Evolutionary conservation across 441 rosid genomes (phyloP), one percentile per base, ranked within the genome.

Genomic region (Flueggea neowawraea): DNA sequence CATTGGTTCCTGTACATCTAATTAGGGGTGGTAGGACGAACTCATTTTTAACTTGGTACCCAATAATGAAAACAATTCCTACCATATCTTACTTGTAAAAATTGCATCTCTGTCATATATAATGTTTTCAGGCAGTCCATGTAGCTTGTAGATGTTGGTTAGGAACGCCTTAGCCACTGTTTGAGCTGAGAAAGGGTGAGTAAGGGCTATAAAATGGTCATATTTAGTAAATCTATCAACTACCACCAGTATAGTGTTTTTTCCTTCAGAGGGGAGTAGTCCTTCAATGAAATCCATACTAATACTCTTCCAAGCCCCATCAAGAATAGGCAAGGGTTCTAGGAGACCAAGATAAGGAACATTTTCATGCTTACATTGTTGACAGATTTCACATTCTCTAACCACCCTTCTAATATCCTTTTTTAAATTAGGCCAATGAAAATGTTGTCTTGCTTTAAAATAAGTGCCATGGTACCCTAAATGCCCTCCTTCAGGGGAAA

Each of bases 201-300:
- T 6, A 1, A 56, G 10, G 36, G 44, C 10, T 6, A 56, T 3
- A 33, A 56, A 31, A 33, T 56, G 59, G 9, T 11, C 59, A 10
- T 56, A 56, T 15, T 56, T 56, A 10, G 44, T 10, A 6, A 56
- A 31, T 6, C 5, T 12, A 16, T 56, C 59, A 4, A 56, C 44
- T 13, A 56, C 44, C n/a, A 31, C 59, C 14, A 31, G 9, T 10
- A 56, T 56, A 1, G 36, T 4, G 0, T 31, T 16, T 14, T 56
- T 56, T 14, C 44, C 59, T 3, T 11, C 5, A 0, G 16, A 31
- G 2, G 15, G 8, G 2, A 4, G 59, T 5, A 33, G 4, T 0
- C 59, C 43, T 13, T 56, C 44, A 1, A 56, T 32, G 59, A 56
- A 56, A 31, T 56, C 59, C 59, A 56, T 31, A 13, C 43, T 4